Evolutionary conservation across 2,329 filamentous ascomycete genomes (phyloP), one percentile per base, ranked within the genome.

Genomic region (Aspergillus fijiensis): DNA sequence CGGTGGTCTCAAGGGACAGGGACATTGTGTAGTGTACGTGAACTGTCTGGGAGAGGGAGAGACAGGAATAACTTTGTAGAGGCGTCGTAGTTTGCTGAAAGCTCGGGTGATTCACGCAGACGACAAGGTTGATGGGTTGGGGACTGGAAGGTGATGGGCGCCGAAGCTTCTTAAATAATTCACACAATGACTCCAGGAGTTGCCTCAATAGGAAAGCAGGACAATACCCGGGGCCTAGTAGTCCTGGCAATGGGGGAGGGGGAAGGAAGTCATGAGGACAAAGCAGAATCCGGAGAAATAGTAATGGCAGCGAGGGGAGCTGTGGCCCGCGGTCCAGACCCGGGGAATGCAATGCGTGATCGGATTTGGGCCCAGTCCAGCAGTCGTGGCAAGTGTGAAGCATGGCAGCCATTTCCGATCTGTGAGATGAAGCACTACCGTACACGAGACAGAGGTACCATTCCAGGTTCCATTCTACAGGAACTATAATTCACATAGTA

Each of bases 1-100:
- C 58, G 47, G 61, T 72, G 50, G 69, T 72, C 64, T 73, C 70
- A 48, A 74, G 73, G 55, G 71, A 69, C 65, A 74, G 71, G 57
- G 72, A 74, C 72, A 75, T 75, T 60, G 27, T 65, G 53, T 31
- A 49, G 10, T 25, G 49, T 19, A 45, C 52, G 10, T 10, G 27
- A 47, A 25, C 21, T n/a, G 6, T 11, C 51, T 21, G n/a, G 50
- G 35, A 25, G 29, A n/a, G 33, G 33, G 21, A 51, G 25, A 29
- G 39, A 16, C 7, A 27, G 27, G 27, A 7, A 27, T 27, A 27
- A 9, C 7, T 9, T 27, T 5, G 35, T 19, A 42, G 48, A 55
- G 23, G 12, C 9, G 14, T 5, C 27, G 45, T 25, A 29, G 23
- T 27, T 23, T 29, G 42, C 4, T 42, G 27, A 27, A 33, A 45